Conservation (phyloP, 176 grass and related monocot genomes). For the Triticum timopheevii region DNA sequence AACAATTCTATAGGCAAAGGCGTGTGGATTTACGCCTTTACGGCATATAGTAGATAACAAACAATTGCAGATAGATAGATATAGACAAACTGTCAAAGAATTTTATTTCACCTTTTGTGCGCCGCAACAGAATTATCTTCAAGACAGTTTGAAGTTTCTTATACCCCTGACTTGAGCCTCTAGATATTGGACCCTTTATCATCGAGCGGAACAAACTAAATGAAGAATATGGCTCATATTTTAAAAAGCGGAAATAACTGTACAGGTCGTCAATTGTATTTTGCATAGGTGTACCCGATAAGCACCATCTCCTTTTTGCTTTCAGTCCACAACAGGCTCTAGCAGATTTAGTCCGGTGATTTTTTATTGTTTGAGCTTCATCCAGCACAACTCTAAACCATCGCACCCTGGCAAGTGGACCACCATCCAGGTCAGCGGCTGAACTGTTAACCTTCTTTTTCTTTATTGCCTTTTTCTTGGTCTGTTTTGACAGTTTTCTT, state of each 20-base stretch:
- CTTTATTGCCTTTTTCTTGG: conserved; percentile 51
- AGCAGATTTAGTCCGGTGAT: conserved; percentile 70
- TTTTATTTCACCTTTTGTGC: conserved; percentile 76
- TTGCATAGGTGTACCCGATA: conserved; percentile 96
- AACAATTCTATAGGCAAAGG: background rate
- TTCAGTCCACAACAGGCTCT: conserved; percentile 77
- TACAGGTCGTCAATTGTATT: conserved; percentile 94
- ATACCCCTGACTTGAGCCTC: conserved; percentile 60
- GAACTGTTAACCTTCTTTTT: conserved; percentile 51
- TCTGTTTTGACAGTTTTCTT: conserved; percentile 37
- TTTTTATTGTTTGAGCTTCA: conserved; percentile 98
- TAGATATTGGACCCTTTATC: conserved; percentile 67
- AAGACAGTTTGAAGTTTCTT: conserved; percentile 92
- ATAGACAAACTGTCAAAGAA: background rate
- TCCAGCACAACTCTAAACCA: conserved; percentile 97
- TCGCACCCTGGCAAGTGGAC: conserved; percentile 77
- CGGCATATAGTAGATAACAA: background rate
- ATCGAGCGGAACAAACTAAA: conserved; percentile 50
- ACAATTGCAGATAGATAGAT: conserved; percentile 11
- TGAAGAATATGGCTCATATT: conserved; percentile 73
- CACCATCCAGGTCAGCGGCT: conserved; percentile 40
- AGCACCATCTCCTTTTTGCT: conserved; percentile 87
- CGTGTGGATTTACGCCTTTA: background rate
- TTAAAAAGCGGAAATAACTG: conserved; percentile 92
- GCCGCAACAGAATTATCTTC: conserved; percentile 73